Evolutionary conservation across 2,329 filamentous ascomycete genomes (phyloP), one percentile per base, ranked within the genome.

Genomic region (Bipolaris bicolor): DNA sequence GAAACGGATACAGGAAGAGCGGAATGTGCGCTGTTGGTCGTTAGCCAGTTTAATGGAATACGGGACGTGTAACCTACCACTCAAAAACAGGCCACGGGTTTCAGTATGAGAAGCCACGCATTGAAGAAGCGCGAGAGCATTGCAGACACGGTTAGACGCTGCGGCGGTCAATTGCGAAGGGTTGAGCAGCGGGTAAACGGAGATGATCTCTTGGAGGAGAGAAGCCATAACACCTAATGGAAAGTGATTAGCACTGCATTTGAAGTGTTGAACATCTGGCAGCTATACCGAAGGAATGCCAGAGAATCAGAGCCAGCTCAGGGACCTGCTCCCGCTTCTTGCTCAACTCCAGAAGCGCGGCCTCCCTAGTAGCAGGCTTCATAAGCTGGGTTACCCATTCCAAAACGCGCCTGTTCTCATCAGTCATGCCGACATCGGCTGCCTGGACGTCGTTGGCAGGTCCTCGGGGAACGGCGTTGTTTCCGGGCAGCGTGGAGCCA

Each of bases 311-410:
- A 45, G 95, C 95, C 58, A 99, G 83, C 80, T 99, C 95, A 0
- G 95, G 94, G 15, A 99, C 95, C 78, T 98, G 95, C 79, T 99
- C 95, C 55, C 95, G 84, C 85, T 99, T 99, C 83, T 99, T 99
- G 81, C 94, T 98, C 49, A 99, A 84, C 78, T 99, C 95, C 72
- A 99, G 84, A 52, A 99, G 83, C 48, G 95, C 95, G 4, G 91
- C 89, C 81, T 98, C 95, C 62, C 95, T 86, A 26, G 92, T 93
- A 68, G 85, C 88, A 64, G 93, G 90, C 76, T 92, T 94, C 73
- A 98, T 84, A 56, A 97, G 84, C 76, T 97, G 93, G 52, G 93
- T 91, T 63, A 97, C 95, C 83, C 92, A 97, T 62, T 88, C 88
- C 78, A 97, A 87, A n/a, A 96, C 95, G 64, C 93, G 87, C 67